These are phyloP conservation scores for Penicillium fimorum DNA, from an alignment of 495 filamentous ascomycete genomes.

Conservation along the genomic window DNA sequence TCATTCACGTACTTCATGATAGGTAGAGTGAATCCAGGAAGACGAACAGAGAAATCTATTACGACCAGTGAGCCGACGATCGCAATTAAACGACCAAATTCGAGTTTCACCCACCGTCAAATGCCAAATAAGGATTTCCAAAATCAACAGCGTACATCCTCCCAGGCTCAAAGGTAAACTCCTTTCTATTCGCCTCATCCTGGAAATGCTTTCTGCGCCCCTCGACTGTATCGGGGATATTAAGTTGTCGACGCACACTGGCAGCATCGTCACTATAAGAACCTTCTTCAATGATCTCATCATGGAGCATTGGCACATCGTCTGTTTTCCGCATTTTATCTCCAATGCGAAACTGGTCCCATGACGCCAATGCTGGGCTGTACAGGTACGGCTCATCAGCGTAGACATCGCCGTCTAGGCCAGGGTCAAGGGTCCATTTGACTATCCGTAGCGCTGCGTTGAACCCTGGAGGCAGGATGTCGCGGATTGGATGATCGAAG, in stretches of 20 bases:
- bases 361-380: constrained; percentile 68
- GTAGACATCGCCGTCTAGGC: constrained; percentile 82
- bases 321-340: constrained; percentile 33
- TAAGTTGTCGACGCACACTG: constrained; percentile 42
- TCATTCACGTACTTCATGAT: constrained; percentile 82
- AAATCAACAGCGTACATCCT: constrained; percentile 76
- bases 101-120: constrained; percentile 53
- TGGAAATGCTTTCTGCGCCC: constrained; percentile 66
- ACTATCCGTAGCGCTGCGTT: constrained; percentile 75
- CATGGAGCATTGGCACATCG: constrained; percentile 25
- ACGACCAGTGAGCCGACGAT: neutral
- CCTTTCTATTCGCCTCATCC: constrained; percentile 41
- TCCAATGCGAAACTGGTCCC: constrained; percentile 71
- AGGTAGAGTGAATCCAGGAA: constrained; percentile 76
- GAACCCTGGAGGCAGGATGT: constrained; percentile 84
- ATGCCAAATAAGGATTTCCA: constrained; percentile 89
- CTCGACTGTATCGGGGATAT: constrained; percentile 53
- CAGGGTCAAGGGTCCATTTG: constrained; percentile 83
- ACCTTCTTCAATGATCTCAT: constrained; percentile 64
- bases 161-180: constrained; percentile 57
- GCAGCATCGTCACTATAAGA: constrained; percentile 57
- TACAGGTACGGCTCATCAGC: constrained; percentile 83
- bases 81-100: constrained; percentile 4
- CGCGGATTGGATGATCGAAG: constrained; percentile 82
- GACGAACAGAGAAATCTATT: constrained; percentile 68